Percentiles rank a stretch among this genome's conserved stretches.
Evolutionary conservation across 352 stramenopile species (phyloP).

Genomic region (Poterioochromonas sp.): DNA sequence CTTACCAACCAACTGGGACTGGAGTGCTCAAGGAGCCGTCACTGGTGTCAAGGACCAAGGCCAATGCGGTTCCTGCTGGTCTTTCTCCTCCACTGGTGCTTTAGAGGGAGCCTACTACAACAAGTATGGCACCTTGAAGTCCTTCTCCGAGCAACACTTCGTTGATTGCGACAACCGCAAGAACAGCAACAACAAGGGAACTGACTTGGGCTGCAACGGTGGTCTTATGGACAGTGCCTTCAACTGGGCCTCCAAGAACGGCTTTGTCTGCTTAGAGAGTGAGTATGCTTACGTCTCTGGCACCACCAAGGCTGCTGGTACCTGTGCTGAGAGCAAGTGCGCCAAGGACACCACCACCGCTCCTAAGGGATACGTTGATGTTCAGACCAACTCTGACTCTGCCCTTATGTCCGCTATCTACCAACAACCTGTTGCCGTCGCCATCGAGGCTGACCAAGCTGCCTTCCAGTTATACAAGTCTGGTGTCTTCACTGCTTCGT

Average conservation of each 20-base stretch:
- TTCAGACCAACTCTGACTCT: conserved; percentile 67
- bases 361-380: conserved; percentile 60
- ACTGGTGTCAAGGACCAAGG: conserved; percentile 97
- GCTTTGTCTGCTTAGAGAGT: not conserved
- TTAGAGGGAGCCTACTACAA: conserved; percentile 93
- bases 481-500: conserved; percentile 66
- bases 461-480: conserved; percentile 89
- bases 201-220: conserved; percentile 1
- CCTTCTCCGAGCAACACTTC: conserved; percentile 23
- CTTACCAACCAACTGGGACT: conserved; percentile 77
- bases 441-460: conserved; percentile 80
- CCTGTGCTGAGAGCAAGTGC: conserved; percentile 41
- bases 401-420: conserved; percentile 70
- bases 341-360: conserved; percentile 57
- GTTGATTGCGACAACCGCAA: conserved; percentile 10
- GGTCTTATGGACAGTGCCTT: conserved; percentile 30
- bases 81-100: conserved; percentile 92
- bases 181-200: not conserved
- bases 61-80: conserved; percentile 94
- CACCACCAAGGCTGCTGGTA: not conserved
- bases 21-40: conserved; percentile 80
- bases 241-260: not conserved
- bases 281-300: conserved; percentile 17
- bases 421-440: conserved; percentile 78
- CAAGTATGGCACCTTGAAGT: conserved; percentile 69